Base-by-base conservation (phyloP, 1,139 yeast species). In the Sugiyamaella neomexicana region DNA sequence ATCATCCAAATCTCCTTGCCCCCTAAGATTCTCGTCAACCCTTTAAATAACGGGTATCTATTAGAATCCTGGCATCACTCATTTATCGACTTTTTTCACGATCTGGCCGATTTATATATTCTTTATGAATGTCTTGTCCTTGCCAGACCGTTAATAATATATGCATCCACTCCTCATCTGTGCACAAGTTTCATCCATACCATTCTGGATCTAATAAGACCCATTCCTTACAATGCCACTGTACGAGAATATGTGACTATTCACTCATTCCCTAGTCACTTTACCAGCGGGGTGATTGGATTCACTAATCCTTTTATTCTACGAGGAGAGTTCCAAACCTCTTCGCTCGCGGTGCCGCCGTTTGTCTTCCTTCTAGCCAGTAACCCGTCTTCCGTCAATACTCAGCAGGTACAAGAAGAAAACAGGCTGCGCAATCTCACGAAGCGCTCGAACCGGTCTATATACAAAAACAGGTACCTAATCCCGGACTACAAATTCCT, bases 161-260 rank as follows among this genome's bases (percentile, higher is more conserved):
- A 64, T 40, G 59, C 66, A 23, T 47, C 62, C 10, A 43, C 61
- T 17, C 69, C 69, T 1, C 63, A 62, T 32, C 54, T 62, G 15
- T 65, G 67, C 53, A 63, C 68, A 1, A 53, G 60, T n/a, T 62
- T 66, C 47, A 61, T 66, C 20, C 60, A 64, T 23, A 54, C 58
- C 17, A 57, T 60, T 9, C 43, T 63, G 13, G 66, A 64, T 46
- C 52, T 66, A 29, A 60, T 66, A 46, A 48, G 64, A 12, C 69
- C 69, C 2, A 50, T 64, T 27, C 62, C 63, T 1, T 60, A 60
- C 44, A 53, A 59, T 7, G 54, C 50, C 23, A 58, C 60, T n/a
- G 55, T 64, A 12, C 54, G 65, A 13, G 69, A 66, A 29, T 66
- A 66, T 49, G 65, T 64, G 17, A 65, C 69, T 1, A 60, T 65